Evolutionary conservation across 768 basidiomycete species (phyloP), one percentile per base, ranked within the genome.

Genomic region (Vararia minispora): DNA sequence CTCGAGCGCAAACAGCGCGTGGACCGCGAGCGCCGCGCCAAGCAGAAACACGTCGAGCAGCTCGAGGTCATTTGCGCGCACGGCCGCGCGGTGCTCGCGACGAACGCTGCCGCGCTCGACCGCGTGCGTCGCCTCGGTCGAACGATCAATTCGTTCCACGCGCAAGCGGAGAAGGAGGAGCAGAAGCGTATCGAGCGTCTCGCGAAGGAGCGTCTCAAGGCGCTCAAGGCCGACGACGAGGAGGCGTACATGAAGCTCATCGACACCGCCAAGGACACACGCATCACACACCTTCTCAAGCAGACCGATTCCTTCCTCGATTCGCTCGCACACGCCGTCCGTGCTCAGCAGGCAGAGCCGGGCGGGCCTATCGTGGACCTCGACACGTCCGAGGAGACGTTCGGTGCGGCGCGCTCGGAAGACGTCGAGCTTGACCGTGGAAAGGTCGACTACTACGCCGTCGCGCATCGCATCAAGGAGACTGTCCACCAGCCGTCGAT

Each of bases 161-260:
- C 66, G 12, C 76, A 79, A 46, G 90, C 91, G 2, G 95, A 99
- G 66, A 92, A 89, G 66, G 94, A 98, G 60, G 95, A 99, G 58
- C 88, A 92, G 72, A 90, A 91, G 58, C 76, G 94, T 20, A 85
- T 99, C 48, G 95, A 98, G 62, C 70, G 90, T 40, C 78, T 99
- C 31, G 79, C 85, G 32, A 98, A 98, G 66, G 95, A 98, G 59
- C 90, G 92, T 86, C 65, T 99, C 46, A 90, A 87, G 65, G 95
- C 94, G 6, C 77, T 98, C 49, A 91, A 94, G 63, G 85, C 85
- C 21, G 92, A 98, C 55, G 94, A 99, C 64, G 95, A 99, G 66
- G 95, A 97, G 61, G 92, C 89, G n/a, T 99, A 99, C 61, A 82
- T 97, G 76, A 91, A 91, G 56, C 83, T 99, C 52, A 88, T 99